A percentile compares a stretch with the other conserved stretches of the same genome.
phyloP scores from a whole-genome alignment of 176 grass and related monocot species.

The Oropetium thomaeum region DNA sequence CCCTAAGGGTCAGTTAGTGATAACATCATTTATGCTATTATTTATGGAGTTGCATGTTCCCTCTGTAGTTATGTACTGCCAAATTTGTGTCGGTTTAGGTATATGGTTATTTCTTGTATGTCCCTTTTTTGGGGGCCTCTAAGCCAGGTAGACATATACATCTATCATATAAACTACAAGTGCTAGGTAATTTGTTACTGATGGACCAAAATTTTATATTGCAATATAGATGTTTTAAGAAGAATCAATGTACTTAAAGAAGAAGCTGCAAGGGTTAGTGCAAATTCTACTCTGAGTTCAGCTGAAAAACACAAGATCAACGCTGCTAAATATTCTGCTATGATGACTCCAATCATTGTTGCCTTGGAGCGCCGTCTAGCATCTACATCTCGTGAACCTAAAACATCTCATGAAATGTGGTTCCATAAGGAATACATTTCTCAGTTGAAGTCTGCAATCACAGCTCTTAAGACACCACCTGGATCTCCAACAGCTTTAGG shows the following conservation, averaged over 20 bases:
- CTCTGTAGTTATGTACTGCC: not conserved
- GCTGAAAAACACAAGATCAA: conserved; percentile 96
- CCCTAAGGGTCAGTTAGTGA: not conserved
- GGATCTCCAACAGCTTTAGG: conserved; percentile 61
- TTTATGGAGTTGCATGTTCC: not conserved
- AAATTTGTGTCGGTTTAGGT: not conserved
- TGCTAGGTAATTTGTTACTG: conserved; percentile 15
- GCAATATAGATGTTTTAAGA: conserved; percentile 74
- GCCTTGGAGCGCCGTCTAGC: conserved; percentile 86
- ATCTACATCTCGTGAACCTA: conserved; percentile 89
- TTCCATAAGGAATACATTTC: conserved; percentile 80
- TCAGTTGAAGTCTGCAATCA: conserved; percentile 73
- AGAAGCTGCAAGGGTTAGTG: conserved; percentile 82
- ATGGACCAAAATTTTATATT: conserved; percentile 36
- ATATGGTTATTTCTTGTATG: conserved; percentile 16
- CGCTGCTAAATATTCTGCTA: conserved; percentile 90
- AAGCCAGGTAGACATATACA: conserved; percentile 15
- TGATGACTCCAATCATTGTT: conserved; percentile 96
- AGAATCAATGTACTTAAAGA: conserved; percentile 95
- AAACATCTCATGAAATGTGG: conserved; percentile 84
- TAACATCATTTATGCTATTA: not conserved
- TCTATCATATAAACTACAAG: conserved; percentile 24
- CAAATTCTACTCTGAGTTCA: conserved; percentile 83
- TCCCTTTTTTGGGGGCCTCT: not conserved
- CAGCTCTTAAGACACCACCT: conserved; percentile 74